phyloP scores from a whole-genome alignment of 345 rosid species.

The Trapa incisa region DNA sequence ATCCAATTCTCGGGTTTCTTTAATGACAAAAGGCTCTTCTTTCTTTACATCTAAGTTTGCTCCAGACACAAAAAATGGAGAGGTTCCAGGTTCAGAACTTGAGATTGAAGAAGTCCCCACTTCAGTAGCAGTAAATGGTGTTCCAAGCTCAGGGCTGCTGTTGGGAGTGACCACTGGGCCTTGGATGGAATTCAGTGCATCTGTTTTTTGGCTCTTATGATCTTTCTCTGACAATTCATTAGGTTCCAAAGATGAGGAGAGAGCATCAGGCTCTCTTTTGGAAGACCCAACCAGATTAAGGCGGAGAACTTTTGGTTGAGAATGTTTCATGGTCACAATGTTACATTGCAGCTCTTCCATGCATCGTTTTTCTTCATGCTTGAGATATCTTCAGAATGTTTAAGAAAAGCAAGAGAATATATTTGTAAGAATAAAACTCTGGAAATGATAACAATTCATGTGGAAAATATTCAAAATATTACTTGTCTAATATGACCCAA shows the following conservation, averaged over 20 bases:
- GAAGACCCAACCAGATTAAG: conserved; percentile 78
- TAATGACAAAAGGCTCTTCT: conserved; percentile 37
- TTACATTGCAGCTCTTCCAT: conserved; percentile 96
- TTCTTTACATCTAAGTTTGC: conserved; percentile 55
- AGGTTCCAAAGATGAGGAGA: conserved; percentile 23
- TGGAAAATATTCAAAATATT: conserved; percentile 6
- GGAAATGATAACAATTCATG: neutral
- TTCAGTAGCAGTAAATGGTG: conserved; percentile 92
- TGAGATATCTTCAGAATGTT: conserved; percentile 44
- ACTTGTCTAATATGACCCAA: conserved; percentile 98
- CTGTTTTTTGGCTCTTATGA: conserved; percentile 23
- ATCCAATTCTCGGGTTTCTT: conserved; percentile 40
- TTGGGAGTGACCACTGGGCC: conserved; percentile 82
- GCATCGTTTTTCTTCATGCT: conserved; percentile 73
- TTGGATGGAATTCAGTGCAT: conserved; percentile 35
- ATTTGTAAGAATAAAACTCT: neutral
- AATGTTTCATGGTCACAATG: conserved; percentile 88
- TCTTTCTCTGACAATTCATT: conserved; percentile 39
- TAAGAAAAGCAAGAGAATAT: neutral
- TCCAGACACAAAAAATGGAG: conserved; percentile 59
- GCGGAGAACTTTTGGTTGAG: conserved; percentile 87
- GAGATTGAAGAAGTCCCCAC: conserved; percentile 92
- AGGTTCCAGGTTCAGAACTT: conserved; percentile 89
- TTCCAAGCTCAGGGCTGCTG: conserved; percentile 92
- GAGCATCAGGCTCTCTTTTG: conserved; percentile 36